phyloP scores from a whole-genome alignment of 345 rosid genomes.

The Excoecaria cochinchinensis region DNA sequence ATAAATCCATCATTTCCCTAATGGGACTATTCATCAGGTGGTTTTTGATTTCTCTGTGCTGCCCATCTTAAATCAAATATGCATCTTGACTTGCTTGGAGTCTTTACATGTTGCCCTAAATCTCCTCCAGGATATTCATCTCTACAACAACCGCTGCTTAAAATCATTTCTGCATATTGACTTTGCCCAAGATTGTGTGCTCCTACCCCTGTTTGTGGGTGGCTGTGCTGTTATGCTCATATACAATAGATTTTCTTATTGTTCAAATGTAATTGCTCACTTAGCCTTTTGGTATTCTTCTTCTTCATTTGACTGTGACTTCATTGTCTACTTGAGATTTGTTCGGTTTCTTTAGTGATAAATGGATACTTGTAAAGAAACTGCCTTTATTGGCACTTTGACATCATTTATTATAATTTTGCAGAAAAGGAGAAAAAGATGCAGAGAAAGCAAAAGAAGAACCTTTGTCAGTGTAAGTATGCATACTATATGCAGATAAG shows the following conservation, averaged over 20 bases:
- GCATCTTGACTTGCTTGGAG: not conserved
- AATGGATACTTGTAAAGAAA: not conserved
- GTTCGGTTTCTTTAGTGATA: not conserved
- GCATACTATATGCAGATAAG: not conserved
- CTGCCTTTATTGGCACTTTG: not conserved
- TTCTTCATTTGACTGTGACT: not conserved
- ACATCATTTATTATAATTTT: conserved; percentile 3
- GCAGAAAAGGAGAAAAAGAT: conserved; percentile 36
- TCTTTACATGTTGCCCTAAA: not conserved
- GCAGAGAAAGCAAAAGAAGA: conserved; percentile 28
- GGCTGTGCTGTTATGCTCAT: not conserved
- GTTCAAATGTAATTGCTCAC: not conserved
- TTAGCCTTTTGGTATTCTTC: not conserved
- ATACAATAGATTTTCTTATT: not conserved
- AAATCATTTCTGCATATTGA: not conserved
- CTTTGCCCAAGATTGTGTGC: not conserved
- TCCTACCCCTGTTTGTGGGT: too few relatives aligned
- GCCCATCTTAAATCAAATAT: not conserved
- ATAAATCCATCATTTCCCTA: not conserved
- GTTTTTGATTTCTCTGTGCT: not conserved
- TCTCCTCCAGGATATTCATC: not conserved
- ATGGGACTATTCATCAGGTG: not conserved
- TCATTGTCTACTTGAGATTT: not conserved
- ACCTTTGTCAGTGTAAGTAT: conserved; percentile 44
- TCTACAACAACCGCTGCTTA: not conserved